Evolutionary conservation across 371 early-diverging fungal genomes (phyloP).

Genomic region (Funneliformis caledonium): DNA sequence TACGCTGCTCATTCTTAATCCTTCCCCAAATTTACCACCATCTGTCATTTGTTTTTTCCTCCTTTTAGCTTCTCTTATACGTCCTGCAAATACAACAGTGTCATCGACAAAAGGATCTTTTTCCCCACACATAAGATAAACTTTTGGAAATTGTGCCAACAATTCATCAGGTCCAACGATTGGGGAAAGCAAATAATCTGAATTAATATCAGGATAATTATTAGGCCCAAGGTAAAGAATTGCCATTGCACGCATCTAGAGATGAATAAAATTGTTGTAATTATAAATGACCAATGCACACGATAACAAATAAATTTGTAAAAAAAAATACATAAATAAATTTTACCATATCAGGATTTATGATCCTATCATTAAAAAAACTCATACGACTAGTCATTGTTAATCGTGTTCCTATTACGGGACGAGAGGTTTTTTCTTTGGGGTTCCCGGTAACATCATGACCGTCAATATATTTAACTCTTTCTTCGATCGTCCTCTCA

Average conservation of each 20-base stretch:
- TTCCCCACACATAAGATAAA: slow-evolving; percentile 91
- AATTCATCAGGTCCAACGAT: slow-evolving; percentile 87
- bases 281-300: slow-evolving; percentile 22
- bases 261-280: neutral
- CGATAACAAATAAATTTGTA: neutral
- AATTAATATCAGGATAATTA: slow-evolving; percentile 74
- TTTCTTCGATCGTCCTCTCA: slow-evolving; percentile 41
- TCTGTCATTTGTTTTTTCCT: slow-evolving; percentile 39
- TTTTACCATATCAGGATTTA: slow-evolving; percentile 78
- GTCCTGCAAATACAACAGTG: slow-evolving; percentile 89
- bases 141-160: slow-evolving; percentile 88
- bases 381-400: slow-evolving; percentile 88
- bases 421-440: slow-evolving; percentile 6
- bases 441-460: neutral
- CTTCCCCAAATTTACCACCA: slow-evolving; percentile 39
- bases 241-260: slow-evolving; percentile 87
- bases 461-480: slow-evolving; percentile 32
- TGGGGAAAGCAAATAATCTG: slow-evolving; percentile 87
- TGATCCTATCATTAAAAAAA: slow-evolving; percentile 83
- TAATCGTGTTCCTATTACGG: slow-evolving; percentile 50
- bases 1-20: slow-evolving; percentile 18
- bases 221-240: slow-evolving; percentile 90
- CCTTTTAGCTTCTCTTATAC: slow-evolving; percentile 80
- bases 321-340: neutral
- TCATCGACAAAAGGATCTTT: slow-evolving; percentile 97